Conservation (phyloP, 805 yeast species). For the Candida namnaoensis region DNA sequence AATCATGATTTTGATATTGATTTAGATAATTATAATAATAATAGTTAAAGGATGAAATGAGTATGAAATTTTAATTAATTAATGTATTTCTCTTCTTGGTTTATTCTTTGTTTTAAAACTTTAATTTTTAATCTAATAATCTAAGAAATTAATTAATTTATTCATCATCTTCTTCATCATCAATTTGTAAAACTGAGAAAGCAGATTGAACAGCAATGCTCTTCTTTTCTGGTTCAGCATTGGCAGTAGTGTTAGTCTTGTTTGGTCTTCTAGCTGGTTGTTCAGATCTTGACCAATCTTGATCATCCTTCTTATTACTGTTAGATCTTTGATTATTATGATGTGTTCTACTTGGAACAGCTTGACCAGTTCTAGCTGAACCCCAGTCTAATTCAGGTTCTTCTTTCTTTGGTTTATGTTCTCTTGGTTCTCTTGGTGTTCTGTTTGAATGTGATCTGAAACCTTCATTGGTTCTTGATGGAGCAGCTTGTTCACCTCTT, state of each 20-base stretch:
- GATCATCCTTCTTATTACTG: constrained; percentile 34
- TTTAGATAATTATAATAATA: too few species aligned
- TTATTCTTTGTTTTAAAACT: too few species aligned
- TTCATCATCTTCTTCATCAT: constrained; percentile 43
- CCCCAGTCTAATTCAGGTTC: constrained; percentile 42
- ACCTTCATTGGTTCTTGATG: constrained; percentile 22
- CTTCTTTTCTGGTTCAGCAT: constrained; percentile 9
- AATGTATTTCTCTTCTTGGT: too few species aligned
- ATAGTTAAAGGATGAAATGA: too few species aligned
- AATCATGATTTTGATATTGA: too few species aligned
- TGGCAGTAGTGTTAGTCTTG: constrained; percentile 33
- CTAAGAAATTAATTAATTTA: constrained; percentile 5
- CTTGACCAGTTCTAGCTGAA: constrained; percentile 16
- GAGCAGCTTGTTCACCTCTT: constrained; percentile 26
- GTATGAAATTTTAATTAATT: too few species aligned
- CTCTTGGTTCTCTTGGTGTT: too few species aligned
- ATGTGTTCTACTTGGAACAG: constrained; percentile 3
- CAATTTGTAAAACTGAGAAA: constrained; percentile 40
- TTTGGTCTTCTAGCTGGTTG: constrained; percentile 6
- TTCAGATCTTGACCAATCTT: constrained; percentile 20
- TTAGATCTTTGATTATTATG: background rate
- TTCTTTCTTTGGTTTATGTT: constrained; percentile 25
- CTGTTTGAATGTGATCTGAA: too few species aligned
- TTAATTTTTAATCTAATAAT: too few species aligned
- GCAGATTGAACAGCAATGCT: constrained; percentile 33